Evolutionary conservation across 2,329 filamentous ascomycete species (phyloP), one percentile per base, ranked within the genome.

Genomic region (Fusarium succisae): DNA sequence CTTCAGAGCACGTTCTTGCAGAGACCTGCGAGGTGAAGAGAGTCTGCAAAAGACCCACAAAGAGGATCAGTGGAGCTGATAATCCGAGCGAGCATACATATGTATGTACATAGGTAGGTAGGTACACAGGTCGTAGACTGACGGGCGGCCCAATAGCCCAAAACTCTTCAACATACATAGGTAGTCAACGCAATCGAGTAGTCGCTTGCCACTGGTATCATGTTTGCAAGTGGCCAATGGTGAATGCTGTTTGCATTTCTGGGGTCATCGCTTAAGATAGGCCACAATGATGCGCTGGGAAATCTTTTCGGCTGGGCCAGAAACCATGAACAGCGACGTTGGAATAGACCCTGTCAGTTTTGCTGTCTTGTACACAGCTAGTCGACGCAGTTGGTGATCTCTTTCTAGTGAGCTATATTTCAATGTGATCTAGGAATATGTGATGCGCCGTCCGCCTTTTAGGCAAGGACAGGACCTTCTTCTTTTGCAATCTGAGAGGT

Each of bases 1-100:
- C 76, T 74, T 77, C 74, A 72, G 58, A 66, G 74, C 77, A 79
- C 74, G 67, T 74, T 71, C 73, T 70, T 51, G 18, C 63, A 73
- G 70, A 66, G 65, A 64, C 61, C 64, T 77, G 69, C 66, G 66
- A 73, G 67, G 45, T 68, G 71, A 74, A 73, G 60, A 74, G 68
- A 55, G 43, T 63, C 20, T 53, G 39, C 22, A 53, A 67, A 43
- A 48, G 56, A 15, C 41, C 68, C 64, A 55, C 60, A 66, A 64
- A 56, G 63, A 76, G 69, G 57, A 77, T 76, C 76, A 71, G 76
- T 72, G 76, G 76, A 70, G 63, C 45, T 64, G 58, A 58, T 43
- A 54, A 60, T 39, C 39, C 17, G 47, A 48, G 56, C 43, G 47
- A 48, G 63, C 43, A 61, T 63, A 28, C 20, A 10, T 30, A 28